Percentiles rank a stretch among this genome's conserved stretches.
Conservation (phyloP, 306 rosid species). For the Prunus campanulata region DNA sequence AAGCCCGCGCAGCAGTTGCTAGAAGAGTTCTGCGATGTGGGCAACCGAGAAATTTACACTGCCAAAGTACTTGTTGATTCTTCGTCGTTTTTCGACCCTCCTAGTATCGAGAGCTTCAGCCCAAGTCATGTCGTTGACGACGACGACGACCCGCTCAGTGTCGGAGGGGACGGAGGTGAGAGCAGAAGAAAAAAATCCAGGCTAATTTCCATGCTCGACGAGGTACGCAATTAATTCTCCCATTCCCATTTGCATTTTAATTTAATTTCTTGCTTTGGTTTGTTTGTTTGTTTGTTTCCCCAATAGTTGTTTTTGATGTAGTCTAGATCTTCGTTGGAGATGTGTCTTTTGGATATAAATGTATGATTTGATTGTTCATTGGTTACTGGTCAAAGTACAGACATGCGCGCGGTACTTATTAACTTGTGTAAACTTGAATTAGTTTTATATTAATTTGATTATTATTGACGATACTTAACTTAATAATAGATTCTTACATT, state of each 20-base stretch:
- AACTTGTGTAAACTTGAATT: slow-evolving; percentile 9
- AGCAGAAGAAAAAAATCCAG: slow-evolving; percentile 51
- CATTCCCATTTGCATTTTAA: background rate
- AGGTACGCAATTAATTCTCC: slow-evolving; percentile 38
- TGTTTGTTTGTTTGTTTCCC: background rate
- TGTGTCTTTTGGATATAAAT: slow-evolving; percentile 5
- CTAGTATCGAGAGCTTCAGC: slow-evolving; percentile 29
- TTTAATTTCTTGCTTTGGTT: background rate
- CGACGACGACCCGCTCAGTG: slow-evolving; percentile 6
- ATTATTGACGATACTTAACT: too few relatives aligned
- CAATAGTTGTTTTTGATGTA: background rate
- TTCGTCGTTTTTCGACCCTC: slow-evolving; percentile 38
- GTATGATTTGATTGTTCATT: background rate
- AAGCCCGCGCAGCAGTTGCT: slow-evolving; percentile 74
- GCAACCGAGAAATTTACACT: slow-evolving; percentile 32
- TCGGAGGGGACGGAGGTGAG: slow-evolving; percentile 32
- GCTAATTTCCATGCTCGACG: slow-evolving; percentile 70
- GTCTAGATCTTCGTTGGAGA: slow-evolving; percentile 16
- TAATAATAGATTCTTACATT: slow-evolving; percentile 43
- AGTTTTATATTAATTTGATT: background rate
- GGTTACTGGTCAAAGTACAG: slow-evolving; percentile 9
- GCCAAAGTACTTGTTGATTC: slow-evolving; percentile 35
- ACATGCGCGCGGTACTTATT: background rate
- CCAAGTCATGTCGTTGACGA: slow-evolving; percentile 10
- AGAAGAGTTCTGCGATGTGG: slow-evolving; percentile 58